Percentiles rank a stretch among this genome's conserved stretches.
Evolutionary conservation across 2,329 filamentous ascomycete species (phyloP).

Genomic region (Furcasterigmium sp.): DNA sequence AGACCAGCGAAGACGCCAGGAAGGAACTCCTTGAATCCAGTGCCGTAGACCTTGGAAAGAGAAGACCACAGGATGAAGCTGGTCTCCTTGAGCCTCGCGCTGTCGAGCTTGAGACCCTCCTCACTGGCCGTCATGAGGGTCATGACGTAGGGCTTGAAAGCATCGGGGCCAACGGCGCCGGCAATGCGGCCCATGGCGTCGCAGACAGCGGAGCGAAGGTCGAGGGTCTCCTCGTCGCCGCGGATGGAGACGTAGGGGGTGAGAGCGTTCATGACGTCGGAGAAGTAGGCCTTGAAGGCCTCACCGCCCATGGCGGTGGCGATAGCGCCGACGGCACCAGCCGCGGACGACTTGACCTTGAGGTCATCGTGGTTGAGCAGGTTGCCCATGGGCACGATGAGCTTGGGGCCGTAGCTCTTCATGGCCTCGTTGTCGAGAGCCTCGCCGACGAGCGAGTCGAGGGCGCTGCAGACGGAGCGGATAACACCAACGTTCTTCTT

Average conservation of each 20-base stretch:
- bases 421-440: slow-evolving; percentile 78
- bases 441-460: slow-evolving; percentile 88
- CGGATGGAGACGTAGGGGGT: slow-evolving; percentile 81
- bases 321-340: slow-evolving; percentile 85
- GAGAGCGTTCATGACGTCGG: slow-evolving; percentile 83
- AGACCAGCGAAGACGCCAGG: slow-evolving; percentile 74
- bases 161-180: slow-evolving; percentile 74
- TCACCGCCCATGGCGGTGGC: slow-evolving; percentile 79
- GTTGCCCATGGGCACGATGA: slow-evolving; percentile 79
- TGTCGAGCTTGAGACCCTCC: slow-evolving; percentile 81
- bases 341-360: slow-evolving; percentile 84
- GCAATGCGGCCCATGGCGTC: slow-evolving; percentile 94
- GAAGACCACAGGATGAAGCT: slow-evolving; percentile 97
- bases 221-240: slow-evolving; percentile 82
- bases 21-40: slow-evolving; percentile 75
- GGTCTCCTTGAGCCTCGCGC: slow-evolving; percentile 88
- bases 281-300: slow-evolving; percentile 86
- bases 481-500: slow-evolving; percentile 82
- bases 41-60: slow-evolving; percentile 88
- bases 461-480: slow-evolving; percentile 81
- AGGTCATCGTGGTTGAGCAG: slow-evolving; percentile 81
- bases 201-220: slow-evolving; percentile 82
- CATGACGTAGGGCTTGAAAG: slow-evolving; percentile 87
- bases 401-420: slow-evolving; percentile 71
- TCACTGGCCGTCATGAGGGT: slow-evolving; percentile 90